These are phyloP conservation scores for Penicillium sp. DNA, from an alignment of 2,329 filamentous ascomycete species.

Conservation along the genomic window DNA sequence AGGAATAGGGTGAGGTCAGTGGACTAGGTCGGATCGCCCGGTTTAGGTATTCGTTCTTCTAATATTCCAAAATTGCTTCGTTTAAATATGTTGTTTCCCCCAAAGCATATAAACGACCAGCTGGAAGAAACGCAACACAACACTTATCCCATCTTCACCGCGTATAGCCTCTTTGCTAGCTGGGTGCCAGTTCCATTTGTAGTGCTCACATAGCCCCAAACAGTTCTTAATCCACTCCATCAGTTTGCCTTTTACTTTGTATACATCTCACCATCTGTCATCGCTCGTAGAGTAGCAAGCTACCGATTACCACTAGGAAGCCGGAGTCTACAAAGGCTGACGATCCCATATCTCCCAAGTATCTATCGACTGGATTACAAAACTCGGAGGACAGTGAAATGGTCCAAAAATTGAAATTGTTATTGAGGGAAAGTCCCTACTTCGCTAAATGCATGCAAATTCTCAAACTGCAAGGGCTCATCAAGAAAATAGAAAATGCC, in stretches of 20 bases:
- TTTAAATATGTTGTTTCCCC: neutral
- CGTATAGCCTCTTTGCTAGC: too few relatives aligned
- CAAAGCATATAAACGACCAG: too few relatives aligned
- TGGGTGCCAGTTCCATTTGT: too few relatives aligned
- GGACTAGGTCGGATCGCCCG: neutral
- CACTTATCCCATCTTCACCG: too few relatives aligned
- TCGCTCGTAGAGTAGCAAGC: too few relatives aligned
- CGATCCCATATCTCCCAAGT: neutral
- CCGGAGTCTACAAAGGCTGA: neutral
- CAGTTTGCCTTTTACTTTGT: too few relatives aligned
- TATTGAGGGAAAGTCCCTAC: neutral
- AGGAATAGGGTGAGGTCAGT: neutral
- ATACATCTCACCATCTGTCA: too few relatives aligned
- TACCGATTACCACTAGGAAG: too few relatives aligned
- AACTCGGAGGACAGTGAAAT: neutral
- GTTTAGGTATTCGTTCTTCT: neutral
- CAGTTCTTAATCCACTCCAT: too few relatives aligned
- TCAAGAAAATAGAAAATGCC: neutral
- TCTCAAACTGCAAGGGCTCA: neutral
- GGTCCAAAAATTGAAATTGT: neutral
- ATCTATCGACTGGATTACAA: neutral
- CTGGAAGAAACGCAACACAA: too few relatives aligned
- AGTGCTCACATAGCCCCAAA: too few relatives aligned
- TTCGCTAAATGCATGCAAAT: constrained; percentile 5
- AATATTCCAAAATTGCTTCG: neutral